phyloP scores from a whole-genome alignment of 2,329 filamentous ascomycete species.

The Aureobasidium pullulans region DNA sequence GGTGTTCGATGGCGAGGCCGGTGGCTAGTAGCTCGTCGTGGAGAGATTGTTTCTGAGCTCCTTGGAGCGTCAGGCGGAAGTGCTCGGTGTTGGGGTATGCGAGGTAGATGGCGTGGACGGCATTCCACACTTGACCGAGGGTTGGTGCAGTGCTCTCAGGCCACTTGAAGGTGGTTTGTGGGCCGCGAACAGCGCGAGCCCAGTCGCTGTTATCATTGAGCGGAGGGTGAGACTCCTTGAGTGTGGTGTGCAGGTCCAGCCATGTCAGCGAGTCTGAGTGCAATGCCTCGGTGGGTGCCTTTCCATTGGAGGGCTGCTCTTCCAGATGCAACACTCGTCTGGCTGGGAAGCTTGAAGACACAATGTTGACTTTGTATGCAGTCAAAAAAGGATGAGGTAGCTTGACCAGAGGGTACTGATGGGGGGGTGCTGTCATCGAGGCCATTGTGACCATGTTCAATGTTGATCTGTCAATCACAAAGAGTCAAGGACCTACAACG shows the following conservation, averaged over 20 bases:
- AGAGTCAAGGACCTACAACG: background rate
- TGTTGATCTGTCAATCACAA: background rate
- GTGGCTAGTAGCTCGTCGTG: constrained; percentile 34
- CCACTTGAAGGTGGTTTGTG: constrained; percentile 38
- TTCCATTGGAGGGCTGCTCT: constrained; percentile 27
- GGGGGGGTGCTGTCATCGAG: background rate
- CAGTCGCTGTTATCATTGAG: constrained; percentile 29
- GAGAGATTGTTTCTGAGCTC: constrained; percentile 30
- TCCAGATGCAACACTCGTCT: constrained; percentile 30
- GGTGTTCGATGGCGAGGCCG: constrained; percentile 39
- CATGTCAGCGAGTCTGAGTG: constrained; percentile 34
- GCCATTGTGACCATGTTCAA: background rate
- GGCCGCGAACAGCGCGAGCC: constrained; percentile 40
- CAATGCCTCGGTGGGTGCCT: constrained; percentile 30
- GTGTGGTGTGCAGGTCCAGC: constrained; percentile 28
- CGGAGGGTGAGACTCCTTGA: constrained; percentile 22
- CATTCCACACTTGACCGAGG: constrained; percentile 41
- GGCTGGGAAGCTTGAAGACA: constrained; percentile 23
- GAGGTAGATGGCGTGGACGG: constrained; percentile 39
- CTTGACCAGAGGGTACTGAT: constrained; percentile 28
- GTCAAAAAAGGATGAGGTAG: constrained; percentile 42
- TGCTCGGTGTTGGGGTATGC: constrained; percentile 38
- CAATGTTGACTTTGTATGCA: constrained; percentile 32
- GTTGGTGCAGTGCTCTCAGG: constrained; percentile 29
- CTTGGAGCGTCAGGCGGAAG: constrained; percentile 36